Evolutionary conservation across 2,329 filamentous ascomycete species (phyloP).

Genomic region (Fusarium xylarioides): DNA sequence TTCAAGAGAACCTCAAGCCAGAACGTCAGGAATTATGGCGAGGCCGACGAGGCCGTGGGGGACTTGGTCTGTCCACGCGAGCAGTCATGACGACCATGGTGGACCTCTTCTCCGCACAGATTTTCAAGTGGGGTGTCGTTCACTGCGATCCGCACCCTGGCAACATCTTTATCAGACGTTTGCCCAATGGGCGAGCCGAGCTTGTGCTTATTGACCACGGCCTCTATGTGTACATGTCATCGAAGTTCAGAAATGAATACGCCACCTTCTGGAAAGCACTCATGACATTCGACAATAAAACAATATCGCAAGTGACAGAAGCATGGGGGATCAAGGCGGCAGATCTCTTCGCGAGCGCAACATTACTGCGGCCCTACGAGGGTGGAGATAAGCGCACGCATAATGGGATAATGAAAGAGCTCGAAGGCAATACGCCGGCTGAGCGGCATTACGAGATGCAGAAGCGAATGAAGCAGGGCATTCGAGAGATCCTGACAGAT

Average conservation of each 20-base stretch:
- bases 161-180: conserved; percentile 93
- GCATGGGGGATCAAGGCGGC: conserved; percentile 89
- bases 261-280: conserved; percentile 92
- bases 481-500: conserved; percentile 77
- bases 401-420: conserved; percentile 71
- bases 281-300: conserved; percentile 90
- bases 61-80: conserved; percentile 82
- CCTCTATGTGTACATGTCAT: conserved; percentile 90
- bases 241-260: conserved; percentile 86
- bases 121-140: conserved; percentile 95
- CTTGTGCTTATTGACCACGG: conserved; percentile 97
- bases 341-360: conserved; percentile 91
- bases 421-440: conserved; percentile 64
- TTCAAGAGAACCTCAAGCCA: conserved; percentile 75
- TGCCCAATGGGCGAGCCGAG: conserved; percentile 83
- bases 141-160: conserved; percentile 98
- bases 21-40: conserved; percentile 77
- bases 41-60: conserved; percentile 76
- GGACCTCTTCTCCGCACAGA: conserved; percentile 95
- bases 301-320: conserved; percentile 75
- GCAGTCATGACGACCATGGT: conserved; percentile 97
- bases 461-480: conserved; percentile 76
- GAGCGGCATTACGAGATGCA: conserved; percentile 93
- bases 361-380: conserved; percentile 88
- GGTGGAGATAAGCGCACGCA: conserved; percentile 78